Evolutionary conservation across 176 grass and related monocot species (phyloP).

Genomic region (Triticum dicoccoides): DNA sequence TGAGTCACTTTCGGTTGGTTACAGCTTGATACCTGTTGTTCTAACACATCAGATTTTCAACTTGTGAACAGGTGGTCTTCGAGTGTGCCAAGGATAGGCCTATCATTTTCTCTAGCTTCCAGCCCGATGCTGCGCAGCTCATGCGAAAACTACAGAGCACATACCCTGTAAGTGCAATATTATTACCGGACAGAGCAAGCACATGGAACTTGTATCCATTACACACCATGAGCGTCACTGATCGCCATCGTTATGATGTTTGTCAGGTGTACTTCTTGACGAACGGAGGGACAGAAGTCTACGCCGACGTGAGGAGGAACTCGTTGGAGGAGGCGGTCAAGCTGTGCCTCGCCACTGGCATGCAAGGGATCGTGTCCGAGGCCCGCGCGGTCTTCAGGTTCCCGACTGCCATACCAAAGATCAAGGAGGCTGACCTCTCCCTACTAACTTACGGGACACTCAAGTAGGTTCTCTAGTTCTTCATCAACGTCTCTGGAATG

Average conservation of each 20-base stretch:
- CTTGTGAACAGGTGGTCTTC: conserved; percentile 52
- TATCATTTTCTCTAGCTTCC: conserved; percentile 89
- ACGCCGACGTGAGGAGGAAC: conserved; percentile 67
- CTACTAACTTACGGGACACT: conserved; percentile 75
- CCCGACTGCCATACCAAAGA: conserved; percentile 57
- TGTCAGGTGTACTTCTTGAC: conserved; percentile 91
- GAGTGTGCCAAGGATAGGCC: conserved; percentile 63
- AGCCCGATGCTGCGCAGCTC: conserved; percentile 71
- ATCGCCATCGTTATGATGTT: background rate
- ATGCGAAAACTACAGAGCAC: conserved; percentile 63
- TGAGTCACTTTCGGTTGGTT: background rate
- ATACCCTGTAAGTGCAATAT: conserved; percentile 62
- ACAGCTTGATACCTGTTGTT: background rate
- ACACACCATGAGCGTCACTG: background rate
- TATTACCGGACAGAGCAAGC: background rate
- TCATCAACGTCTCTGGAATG: background rate
- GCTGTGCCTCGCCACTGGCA: conserved; percentile 43
- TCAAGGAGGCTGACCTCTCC: conserved; percentile 80
- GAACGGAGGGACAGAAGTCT: conserved; percentile 56
- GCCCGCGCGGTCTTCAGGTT: conserved; percentile 66
- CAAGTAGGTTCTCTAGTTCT: conserved; percentile 43
- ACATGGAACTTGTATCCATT: background rate
- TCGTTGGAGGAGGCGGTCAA: conserved; percentile 87
- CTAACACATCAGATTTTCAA: conserved; percentile 10
- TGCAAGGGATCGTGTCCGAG: conserved; percentile 92